A percentile compares a stretch with the other conserved stretches of the same genome.
phyloP scores from a whole-genome alignment of 2,329 filamentous ascomycete genomes.

The Paraphaeosphaeria minitans region DNA sequence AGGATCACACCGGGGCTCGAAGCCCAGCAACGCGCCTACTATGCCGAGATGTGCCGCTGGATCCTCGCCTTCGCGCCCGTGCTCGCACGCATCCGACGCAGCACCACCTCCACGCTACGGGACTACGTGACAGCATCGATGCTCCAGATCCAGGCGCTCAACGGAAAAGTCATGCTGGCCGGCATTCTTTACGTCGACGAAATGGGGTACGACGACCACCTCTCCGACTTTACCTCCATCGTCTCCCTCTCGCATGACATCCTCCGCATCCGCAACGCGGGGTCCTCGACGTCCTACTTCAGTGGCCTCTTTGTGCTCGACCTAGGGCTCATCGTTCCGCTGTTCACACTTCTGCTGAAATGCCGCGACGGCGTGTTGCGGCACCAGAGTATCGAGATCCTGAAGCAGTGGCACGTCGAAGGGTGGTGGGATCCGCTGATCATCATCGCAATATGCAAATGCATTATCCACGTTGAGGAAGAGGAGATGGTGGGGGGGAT shows the following conservation, averaged over 20 bases:
- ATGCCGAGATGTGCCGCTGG: slow-evolving; percentile 15
- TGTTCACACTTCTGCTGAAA: slow-evolving; percentile 16
- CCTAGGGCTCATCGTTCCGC: slow-evolving; percentile 16
- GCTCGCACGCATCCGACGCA: slow-evolving; percentile 8
- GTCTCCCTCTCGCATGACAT: slow-evolving; percentile 15
- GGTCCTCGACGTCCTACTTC: slow-evolving; percentile 7
- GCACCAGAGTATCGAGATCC: slow-evolving; percentile 13
- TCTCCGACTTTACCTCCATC: slow-evolving; percentile 14
- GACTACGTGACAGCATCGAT: slow-evolving; percentile 15
- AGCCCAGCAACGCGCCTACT: slow-evolving; percentile 3
- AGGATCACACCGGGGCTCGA: slow-evolving; percentile 8
- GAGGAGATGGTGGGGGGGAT: slow-evolving; percentile 14
- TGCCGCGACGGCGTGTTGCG: slow-evolving; percentile 17
- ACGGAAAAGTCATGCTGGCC: slow-evolving; percentile 12
- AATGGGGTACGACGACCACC: slow-evolving; percentile 15
- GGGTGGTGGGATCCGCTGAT: slow-evolving; percentile 21
- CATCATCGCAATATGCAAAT: slow-evolving; percentile 14
- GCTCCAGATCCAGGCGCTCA: slow-evolving; percentile 20
- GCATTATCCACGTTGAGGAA: slow-evolving; percentile 19
- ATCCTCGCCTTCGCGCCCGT: slow-evolving; percentile 16
- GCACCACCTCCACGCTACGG: background rate
- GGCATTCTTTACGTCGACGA: slow-evolving; percentile 15
- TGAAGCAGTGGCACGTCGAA: slow-evolving; percentile 20
- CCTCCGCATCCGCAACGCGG: slow-evolving; percentile 9
- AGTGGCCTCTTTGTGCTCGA: slow-evolving; percentile 17